A percentile compares a stretch with the other conserved stretches of the same genome.
These are phyloP conservation scores for Colletotrichum melonis DNA, from an alignment of 2,329 filamentous ascomycete species.

Conservation along the genomic window DNA sequence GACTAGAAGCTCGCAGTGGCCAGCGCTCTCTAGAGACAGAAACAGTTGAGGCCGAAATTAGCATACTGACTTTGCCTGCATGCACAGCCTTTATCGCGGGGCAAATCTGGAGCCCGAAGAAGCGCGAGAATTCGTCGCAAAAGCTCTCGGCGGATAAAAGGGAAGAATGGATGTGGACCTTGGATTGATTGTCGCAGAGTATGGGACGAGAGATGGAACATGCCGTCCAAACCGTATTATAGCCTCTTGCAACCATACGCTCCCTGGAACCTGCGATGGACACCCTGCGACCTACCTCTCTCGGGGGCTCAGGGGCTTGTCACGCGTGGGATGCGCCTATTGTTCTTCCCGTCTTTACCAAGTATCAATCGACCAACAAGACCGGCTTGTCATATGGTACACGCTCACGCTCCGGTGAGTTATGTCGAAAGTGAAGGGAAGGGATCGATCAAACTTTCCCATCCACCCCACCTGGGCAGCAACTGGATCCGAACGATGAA, in stretches of 20 bases:
- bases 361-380: background rate
- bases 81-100: constrained; percentile 34
- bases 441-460: constrained; percentile 17
- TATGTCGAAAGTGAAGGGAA: background rate
- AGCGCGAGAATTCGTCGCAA: constrained; percentile 14
- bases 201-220: constrained; percentile 18
- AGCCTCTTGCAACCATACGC: background rate
- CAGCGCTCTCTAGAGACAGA: background rate
- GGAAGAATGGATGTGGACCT: constrained; percentile 15
- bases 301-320: too few relatives aligned
- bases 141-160: constrained; percentile 6
- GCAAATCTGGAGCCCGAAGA: constrained; percentile 17
- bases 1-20: background rate
- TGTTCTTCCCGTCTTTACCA: background rate
- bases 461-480: constrained; percentile 16
- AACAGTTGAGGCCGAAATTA: constrained; percentile 30
- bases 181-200: constrained; percentile 6
- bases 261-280: background rate
- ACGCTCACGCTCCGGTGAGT: background rate
- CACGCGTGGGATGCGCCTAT: background rate
- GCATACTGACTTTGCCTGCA: constrained; percentile 13
- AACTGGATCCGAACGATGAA: constrained; percentile 22
- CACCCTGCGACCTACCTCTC: background rate
- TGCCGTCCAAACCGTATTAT: background rate
- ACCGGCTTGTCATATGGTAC: background rate